Base-by-base conservation (phyloP, 2,329 filamentous ascomycete genomes). In the Monosporascus sp. region DNA sequence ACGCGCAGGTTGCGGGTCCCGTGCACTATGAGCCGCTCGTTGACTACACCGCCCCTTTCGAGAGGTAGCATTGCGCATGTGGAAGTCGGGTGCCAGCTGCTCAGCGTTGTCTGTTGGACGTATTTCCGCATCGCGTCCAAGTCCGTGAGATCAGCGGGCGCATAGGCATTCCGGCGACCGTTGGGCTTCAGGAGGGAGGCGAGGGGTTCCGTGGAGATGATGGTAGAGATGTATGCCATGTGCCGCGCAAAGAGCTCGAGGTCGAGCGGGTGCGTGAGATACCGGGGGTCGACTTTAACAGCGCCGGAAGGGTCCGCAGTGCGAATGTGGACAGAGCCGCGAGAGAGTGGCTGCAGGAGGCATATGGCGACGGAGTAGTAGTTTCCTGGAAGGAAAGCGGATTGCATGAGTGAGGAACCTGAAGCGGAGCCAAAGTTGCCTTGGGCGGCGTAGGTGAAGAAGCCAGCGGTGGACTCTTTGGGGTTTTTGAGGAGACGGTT, bases 241-340 rank as follows among this genome's bases (percentile, higher is more conserved):
- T 58, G 56, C 3, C 41, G 36, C 7, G 57, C 59, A 19, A 58
- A 46, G 3, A 61, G 27, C 36, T 58, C 59, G 22, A 54, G 17
- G 20, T 59, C 57, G 1, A 55, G 38, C 5, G 55, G 51, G 41
- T 58, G 19, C 2, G 52, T 47, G 8, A 61, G 51, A 26, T 58
- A 59, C 6, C 46, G 50, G 0, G 59, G 59, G 19, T 59, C 56
- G 8, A 61, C 50, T 7, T 45, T 40, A 5, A 51, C 53, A 14
- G 44, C 17, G 2, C 19, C 37, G 11, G n/a, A 11, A 1, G 49
- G n/a, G 48, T 52, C 47, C 5, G 34, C 24, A 14, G 46, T 52
- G 11, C 20, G 19, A 26, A 61, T 59, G 48, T 60, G 56, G 8
- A 56, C 53, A 3, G n/a, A 56, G 5, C 58, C 56, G 19, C 58